Percentiles rank a stretch among this genome's conserved stretches.
Evolutionary conservation across 495 filamentous ascomycete genomes (phyloP).

Genomic region (Trichocladium antarcticum): DNA sequence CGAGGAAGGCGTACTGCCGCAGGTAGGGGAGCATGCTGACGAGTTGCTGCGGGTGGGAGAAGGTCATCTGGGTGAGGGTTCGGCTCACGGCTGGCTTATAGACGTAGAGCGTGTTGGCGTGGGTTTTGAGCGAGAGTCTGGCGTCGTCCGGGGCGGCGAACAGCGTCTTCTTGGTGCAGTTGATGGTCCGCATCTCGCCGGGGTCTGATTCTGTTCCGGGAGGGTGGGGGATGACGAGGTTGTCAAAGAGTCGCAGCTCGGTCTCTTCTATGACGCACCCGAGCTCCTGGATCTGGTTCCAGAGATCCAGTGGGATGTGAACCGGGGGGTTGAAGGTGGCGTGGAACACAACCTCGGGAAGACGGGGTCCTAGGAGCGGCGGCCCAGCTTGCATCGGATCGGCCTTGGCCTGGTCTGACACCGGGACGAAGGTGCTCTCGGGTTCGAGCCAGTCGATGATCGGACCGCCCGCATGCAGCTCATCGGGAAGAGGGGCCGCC

Average conservation of each 20-base stretch:
- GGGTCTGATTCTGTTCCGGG: slow-evolving; percentile 28
- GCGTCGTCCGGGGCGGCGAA: slow-evolving; percentile 30
- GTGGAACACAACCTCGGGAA: slow-evolving; percentile 70
- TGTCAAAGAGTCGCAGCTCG: slow-evolving; percentile 54
- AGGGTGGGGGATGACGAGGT: slow-evolving; percentile 47
- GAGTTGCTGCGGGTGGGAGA: slow-evolving; percentile 79
- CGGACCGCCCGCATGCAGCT: slow-evolving; percentile 31
- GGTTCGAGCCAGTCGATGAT: slow-evolving; percentile 60
- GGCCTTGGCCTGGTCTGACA: slow-evolving; percentile 28
- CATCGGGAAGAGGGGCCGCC: slow-evolving; percentile 24
- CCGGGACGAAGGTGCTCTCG: slow-evolving; percentile 33
- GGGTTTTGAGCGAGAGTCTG: slow-evolving; percentile 32
- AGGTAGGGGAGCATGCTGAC: slow-evolving; percentile 63
- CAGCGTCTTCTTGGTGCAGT: slow-evolving; percentile 24
- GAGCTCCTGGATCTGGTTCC: slow-evolving; percentile 53
- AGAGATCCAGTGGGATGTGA: slow-evolving; percentile 56
- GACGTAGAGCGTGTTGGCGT: slow-evolving; percentile 59
- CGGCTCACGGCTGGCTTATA: slow-evolving; percentile 59
- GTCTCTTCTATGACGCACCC: slow-evolving; percentile 41
- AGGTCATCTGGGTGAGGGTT: slow-evolving; percentile 59
- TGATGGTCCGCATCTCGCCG: slow-evolving; percentile 30
- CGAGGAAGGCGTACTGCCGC: slow-evolving; percentile 63
- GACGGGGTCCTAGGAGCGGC: slow-evolving; percentile 32
- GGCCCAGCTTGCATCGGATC: slow-evolving; percentile 16
- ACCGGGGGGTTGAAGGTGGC: slow-evolving; percentile 78